Conservation (phyloP, 495 filamentous ascomycete genomes). For the Chaetomium cochliodes region DNA sequence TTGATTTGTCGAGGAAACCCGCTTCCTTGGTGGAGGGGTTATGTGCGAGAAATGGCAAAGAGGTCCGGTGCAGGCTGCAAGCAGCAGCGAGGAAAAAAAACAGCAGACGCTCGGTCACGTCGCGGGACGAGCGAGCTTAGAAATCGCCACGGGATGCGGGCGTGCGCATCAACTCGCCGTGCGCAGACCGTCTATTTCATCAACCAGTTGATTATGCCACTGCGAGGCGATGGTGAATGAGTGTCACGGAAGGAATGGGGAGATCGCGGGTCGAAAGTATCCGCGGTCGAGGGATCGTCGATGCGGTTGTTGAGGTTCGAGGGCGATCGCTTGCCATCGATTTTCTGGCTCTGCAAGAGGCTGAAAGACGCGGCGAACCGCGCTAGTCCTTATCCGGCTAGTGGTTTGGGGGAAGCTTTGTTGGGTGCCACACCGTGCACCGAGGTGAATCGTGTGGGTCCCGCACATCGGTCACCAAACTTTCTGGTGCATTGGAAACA, state of each 20-base stretch:
- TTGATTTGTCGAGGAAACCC: not conserved
- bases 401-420: not conserved
- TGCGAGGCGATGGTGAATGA: not conserved
- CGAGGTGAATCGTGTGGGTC: slow-evolving; percentile 3
- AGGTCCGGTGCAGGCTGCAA: not conserved
- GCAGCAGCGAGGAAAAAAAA: not conserved
- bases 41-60: not conserved
- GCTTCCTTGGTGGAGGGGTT: not conserved
- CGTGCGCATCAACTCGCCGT: slow-evolving; percentile 33
- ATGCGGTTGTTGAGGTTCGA: slow-evolving; percentile 17
- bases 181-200: slow-evolving; percentile 27
- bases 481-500: no score
- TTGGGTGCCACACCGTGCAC: slow-evolving; percentile 3
- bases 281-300: slow-evolving; percentile 14
- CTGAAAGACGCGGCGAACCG: slow-evolving; percentile 30
- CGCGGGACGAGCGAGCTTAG: slow-evolving; percentile 23
- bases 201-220: slow-evolving; percentile 1
- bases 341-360: slow-evolving; percentile 29
- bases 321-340: slow-evolving; percentile 19
- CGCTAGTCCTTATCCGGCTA: slow-evolving; percentile 25
- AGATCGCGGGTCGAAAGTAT: slow-evolving; percentile 12
- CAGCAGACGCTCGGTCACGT: not conserved
- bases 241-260: slow-evolving; percentile 13
- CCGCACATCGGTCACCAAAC: no score
- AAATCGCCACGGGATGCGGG: slow-evolving; percentile 32